Conservation (phyloP, 257 asterid species). For the Fraxinus pennsylvanica region DNA sequence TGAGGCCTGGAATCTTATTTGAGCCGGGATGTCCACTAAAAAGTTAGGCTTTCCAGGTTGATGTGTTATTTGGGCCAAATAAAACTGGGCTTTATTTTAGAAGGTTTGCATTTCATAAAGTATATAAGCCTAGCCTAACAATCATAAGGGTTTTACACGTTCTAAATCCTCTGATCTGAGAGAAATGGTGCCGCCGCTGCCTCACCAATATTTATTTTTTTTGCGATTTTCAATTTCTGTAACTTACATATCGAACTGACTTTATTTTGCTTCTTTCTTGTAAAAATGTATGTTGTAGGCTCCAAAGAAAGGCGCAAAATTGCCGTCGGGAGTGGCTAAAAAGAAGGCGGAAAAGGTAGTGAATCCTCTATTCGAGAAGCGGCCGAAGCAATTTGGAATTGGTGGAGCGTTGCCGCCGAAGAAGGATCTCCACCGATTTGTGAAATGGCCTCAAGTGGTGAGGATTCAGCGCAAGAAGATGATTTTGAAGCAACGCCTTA, state of each 20-base stretch:
- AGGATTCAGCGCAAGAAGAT: constrained; percentile 54
- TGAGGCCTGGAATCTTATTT: too few relatives aligned
- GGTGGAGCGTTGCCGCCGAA: constrained; percentile 62
- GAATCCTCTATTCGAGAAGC: constrained; percentile 52
- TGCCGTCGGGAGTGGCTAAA: constrained; percentile 40
- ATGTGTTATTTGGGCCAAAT: too few relatives aligned
- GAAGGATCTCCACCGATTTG: constrained; percentile 56
- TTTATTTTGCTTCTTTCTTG: background rate
- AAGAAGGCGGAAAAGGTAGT: constrained; percentile 45
- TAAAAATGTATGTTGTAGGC: constrained; percentile 31
- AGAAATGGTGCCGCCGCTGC: background rate
- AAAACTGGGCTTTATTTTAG: too few relatives aligned
- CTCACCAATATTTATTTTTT: background rate
- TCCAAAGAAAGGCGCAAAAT: constrained; percentile 58
- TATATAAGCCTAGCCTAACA: too few relatives aligned
- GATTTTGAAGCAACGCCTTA: constrained; percentile 47
- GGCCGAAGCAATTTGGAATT: constrained; percentile 60
- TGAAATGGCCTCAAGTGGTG: constrained; percentile 67
- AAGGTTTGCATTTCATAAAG: too few relatives aligned
- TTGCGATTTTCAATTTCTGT: background rate
- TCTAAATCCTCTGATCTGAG: background rate
- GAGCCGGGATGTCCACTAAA: too few relatives aligned
- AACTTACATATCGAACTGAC: background rate
- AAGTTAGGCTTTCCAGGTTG: too few relatives aligned
- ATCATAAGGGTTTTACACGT: background rate